Base-by-base conservation (phyloP, 352 stramenopile species). In the Plasmopara muralis region DNA sequence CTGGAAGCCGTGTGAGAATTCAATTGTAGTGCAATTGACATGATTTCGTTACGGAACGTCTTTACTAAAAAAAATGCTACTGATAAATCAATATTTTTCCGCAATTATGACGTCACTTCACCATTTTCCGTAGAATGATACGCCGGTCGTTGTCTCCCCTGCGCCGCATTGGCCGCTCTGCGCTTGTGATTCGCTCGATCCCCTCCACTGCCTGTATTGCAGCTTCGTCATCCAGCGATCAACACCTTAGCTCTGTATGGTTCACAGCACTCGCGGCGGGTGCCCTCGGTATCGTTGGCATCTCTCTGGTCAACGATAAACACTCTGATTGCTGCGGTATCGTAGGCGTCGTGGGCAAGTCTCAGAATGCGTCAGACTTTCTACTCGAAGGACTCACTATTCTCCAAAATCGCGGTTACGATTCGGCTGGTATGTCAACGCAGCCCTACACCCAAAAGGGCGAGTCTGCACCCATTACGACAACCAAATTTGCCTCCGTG, bases 391-490 rank as follows among this genome's bases (percentile, higher is more conserved):
- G 87, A 2, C 62, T 96, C n/a, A 88, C 85, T 28, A 90, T 93
- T 58, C 65, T 96, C 43, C 85, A 94, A 60, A 95, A 99, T 72
- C 84, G 97, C 40, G 97, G 97, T 43, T 99, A 99, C 64, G 97
- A 99, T 67, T 98, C 85, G 52, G 95, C 96, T 0, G 97, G 97
- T 50, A 94, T 99, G 63, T 96, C 94, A 5, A 98, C 96, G 31
- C 77, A 98, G 55, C 70, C 73, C 25, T 49, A 15, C n/a, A 48
- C 31, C 38, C 50, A 72, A 13, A 64, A 77, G 29, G 58, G 50
- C 5, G 59, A 59, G 1, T 8, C 51, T 15, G 71, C 77, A 0
- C 71, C 71, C 40, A 89, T 91, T 54, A 83, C 72, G 35, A 93
- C 97, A 18, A 98, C 93, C 57, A 98, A 99, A 74, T 98, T 93